Conservation (phyloP, 768 basidiomycete species). For the Termitomyces sp. region DNA sequence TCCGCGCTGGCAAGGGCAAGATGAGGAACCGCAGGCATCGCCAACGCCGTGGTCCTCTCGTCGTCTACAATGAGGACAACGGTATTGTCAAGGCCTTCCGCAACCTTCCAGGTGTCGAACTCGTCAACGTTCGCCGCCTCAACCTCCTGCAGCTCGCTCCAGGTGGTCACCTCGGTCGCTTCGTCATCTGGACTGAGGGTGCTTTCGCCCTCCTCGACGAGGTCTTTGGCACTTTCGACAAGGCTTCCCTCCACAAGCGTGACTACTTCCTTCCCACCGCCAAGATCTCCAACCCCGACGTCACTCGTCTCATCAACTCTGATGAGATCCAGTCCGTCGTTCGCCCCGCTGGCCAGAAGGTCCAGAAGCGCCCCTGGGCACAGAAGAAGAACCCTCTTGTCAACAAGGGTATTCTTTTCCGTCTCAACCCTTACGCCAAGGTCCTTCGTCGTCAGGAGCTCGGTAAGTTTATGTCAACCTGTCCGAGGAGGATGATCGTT, state of each 20-base stretch:
- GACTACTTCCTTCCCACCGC: slow-evolving; percentile 88
- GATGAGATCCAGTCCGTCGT: slow-evolving; percentile 97
- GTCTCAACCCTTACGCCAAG: slow-evolving; percentile 98
- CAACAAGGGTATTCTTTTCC: slow-evolving; percentile 94
- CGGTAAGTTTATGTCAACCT: slow-evolving; percentile 44
- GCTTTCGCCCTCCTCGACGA: slow-evolving; percentile 92
- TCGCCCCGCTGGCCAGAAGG: slow-evolving; percentile 80
- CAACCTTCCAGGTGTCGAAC: slow-evolving; percentile 97
- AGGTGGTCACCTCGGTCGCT: slow-evolving; percentile 98
- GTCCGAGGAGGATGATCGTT: not conserved
- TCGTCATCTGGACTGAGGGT: slow-evolving; percentile 98
- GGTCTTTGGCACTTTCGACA: slow-evolving; percentile 93
- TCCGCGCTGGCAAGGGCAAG: slow-evolving; percentile 97
- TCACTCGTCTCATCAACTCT: slow-evolving; percentile 97
- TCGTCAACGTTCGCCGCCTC: slow-evolving; percentile 88
- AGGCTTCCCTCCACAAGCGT: slow-evolving; percentile 80
- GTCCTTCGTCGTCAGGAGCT: slow-evolving; percentile 85
- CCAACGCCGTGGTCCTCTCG: slow-evolving; percentile 94
- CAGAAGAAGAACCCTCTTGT: slow-evolving; percentile 98
- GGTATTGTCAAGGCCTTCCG: slow-evolving; percentile 99
- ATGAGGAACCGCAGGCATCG: slow-evolving; percentile 94
- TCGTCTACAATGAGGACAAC: slow-evolving; percentile 96
- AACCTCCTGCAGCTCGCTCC: slow-evolving; percentile 99
- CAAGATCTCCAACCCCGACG: slow-evolving; percentile 96
- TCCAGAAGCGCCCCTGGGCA: slow-evolving; percentile 92